These are phyloP conservation scores for Pontederia paniculata DNA, from an alignment of 176 grass and related monocot species.

Conservation along the genomic window DNA sequence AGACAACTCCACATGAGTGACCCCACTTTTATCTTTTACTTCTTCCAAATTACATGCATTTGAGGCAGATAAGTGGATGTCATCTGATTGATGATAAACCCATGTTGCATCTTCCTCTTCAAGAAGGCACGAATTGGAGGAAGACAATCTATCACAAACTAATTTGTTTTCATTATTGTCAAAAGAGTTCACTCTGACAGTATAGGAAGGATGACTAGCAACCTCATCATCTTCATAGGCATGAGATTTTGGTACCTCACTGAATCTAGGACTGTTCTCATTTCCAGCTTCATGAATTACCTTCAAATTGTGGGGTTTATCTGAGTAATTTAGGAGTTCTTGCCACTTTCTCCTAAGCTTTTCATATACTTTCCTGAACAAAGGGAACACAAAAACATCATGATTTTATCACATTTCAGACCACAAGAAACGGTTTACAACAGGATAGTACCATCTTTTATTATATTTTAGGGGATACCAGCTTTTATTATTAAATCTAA, in stretches of 20 bases:
- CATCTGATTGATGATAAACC: no score
- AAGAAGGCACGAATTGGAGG: background rate
- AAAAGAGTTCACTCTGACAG: background rate
- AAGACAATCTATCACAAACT: background rate
- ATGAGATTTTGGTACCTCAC: background rate
- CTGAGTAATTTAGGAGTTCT: constrained; percentile 1
- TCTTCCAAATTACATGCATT: no score
- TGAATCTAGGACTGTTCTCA: background rate
- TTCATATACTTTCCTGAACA: constrained; percentile 10
- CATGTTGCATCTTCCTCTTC: background rate
- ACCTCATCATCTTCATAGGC: background rate
- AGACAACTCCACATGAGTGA: background rate
- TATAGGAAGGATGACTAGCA: background rate
- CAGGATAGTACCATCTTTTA: background rate
- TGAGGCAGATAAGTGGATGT: no score
- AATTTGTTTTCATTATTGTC: background rate
- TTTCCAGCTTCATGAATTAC: background rate
- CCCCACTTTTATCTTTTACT: background rate
- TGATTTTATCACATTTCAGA: background rate
- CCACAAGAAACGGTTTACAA: background rate
- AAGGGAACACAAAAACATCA: background rate
- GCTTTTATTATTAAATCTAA: background rate
- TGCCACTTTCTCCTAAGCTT: constrained; percentile 9
- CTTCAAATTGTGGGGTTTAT: background rate
- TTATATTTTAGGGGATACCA: background rate